Base-by-base conservation (phyloP, 148 eudicot genomes). In the Nyssa sinensis region DNA sequence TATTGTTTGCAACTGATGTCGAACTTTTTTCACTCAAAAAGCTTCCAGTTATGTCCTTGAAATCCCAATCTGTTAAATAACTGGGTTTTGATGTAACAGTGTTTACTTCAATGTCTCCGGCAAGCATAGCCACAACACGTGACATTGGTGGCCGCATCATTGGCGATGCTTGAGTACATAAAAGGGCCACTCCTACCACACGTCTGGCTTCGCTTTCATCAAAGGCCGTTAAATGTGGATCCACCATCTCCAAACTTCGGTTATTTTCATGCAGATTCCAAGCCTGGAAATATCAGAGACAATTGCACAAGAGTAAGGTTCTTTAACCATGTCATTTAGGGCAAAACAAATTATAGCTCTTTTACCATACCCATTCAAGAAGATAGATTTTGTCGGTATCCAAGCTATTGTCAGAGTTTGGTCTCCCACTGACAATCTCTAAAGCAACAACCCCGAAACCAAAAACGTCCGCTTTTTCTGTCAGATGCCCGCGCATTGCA, bases 241-340 rank as follows among this genome's bases (percentile, higher is more conserved):
- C 70, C 47, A 66, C 28, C 12, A 66, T 51, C 70, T 66, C 70
- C 49, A 66, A 35, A 16, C 23, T 28, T 21, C 53, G 70, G 53
- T 66, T 66, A 21, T 28, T 66, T 39, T 66, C 70, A 47, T 66
- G 47, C 37, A 66, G 70, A 37, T 25, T 35, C 70, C 70, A 66
- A 23, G 70, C 70, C 70, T 66, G 53, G 23, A 66, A 66, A 39
- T 34, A 37, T 11, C 17, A 66, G 17, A 34, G 55, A 66, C 37
- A n/a, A 66, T 3, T n/a, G 28, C 33, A 7, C 28, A 33, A n/a
- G 66, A 16, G 3, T 1, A 29, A 62, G 19, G 11, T n/a, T 39
- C 8, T 39, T 39, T 39, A 39, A 39, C 9, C 9, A 39, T 39
- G 5, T 0, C 11, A 39, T 39, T 39, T 39, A 39, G 7, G 7